Conservation (phyloP, 2,329 filamentous ascomycete genomes). For the Penicillium aurantiogriseum region DNA sequence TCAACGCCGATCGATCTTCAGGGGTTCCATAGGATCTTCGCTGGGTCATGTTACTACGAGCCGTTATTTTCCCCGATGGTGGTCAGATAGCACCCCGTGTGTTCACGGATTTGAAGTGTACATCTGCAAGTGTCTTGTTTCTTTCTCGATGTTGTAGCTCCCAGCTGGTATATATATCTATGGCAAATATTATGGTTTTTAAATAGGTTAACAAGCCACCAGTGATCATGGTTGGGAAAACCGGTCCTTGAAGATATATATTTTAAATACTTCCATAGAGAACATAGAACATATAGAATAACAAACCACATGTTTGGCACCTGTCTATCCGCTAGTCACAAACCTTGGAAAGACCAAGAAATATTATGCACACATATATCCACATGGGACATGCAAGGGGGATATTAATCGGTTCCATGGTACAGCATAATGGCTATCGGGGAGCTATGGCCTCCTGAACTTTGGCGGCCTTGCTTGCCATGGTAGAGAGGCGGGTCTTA, state of each 20-base stretch:
- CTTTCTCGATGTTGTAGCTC: not conserved
- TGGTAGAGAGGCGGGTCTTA: not conserved
- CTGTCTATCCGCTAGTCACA: not conserved
- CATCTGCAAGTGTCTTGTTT: too few relatives aligned
- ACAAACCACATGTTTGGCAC: not conserved
- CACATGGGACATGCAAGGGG: not conserved
- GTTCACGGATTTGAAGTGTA: not conserved
- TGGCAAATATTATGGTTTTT: not conserved
- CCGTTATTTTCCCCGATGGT: not conserved
- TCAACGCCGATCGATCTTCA: slow-evolving; percentile 13
- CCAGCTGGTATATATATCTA: not conserved
- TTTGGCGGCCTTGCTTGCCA: not conserved
- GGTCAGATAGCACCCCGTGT: not conserved
- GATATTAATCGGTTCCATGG: not conserved
- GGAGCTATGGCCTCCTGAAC: not conserved
- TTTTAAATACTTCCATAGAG: not conserved
- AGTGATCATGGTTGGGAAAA: too few relatives aligned
- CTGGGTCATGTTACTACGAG: not conserved
- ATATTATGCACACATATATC: not conserved
- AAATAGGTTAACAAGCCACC: too few relatives aligned
- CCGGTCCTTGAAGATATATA: not conserved
- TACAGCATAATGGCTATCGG: not conserved
- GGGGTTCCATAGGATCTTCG: slow-evolving; percentile 11
- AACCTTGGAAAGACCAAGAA: not conserved
- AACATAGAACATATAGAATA: not conserved